Conservation (phyloP, 108 stramenopile genomes). For the Skeletonema tropicum region DNA sequence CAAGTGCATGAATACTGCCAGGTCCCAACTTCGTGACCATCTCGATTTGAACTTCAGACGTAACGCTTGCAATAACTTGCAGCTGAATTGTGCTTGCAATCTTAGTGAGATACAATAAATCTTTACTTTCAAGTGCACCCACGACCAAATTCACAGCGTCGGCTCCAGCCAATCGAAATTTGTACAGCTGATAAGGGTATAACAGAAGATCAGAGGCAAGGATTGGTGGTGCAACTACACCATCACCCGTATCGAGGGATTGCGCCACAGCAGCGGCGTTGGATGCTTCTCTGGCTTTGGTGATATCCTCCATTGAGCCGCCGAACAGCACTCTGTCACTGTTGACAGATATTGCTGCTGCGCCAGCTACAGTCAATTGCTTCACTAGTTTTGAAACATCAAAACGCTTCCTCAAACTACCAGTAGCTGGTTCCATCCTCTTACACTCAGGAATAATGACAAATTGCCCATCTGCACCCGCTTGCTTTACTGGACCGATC, state of each 20-base stretch:
- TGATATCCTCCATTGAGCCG: constrained; percentile 77
- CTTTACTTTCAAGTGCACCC: constrained; percentile 75
- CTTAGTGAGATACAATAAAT: constrained; percentile 81
- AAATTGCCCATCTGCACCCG: constrained; percentile 55
- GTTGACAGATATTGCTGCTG: constrained; percentile 71
- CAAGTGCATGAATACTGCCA: constrained; percentile 62
- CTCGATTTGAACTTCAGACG: constrained; percentile 68
- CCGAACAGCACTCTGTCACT: constrained; percentile 84
- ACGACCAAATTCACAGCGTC: constrained; percentile 82
- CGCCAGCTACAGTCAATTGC: constrained; percentile 62
- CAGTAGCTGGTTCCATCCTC: constrained; percentile 74
- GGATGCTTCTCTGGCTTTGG: constrained; percentile 60
- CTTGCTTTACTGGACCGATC: constrained; percentile 68
- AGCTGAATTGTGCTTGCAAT: constrained; percentile 76
- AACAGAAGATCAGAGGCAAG: constrained; percentile 83
- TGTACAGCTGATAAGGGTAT: constrained; percentile 91
- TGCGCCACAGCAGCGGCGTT: constrained; percentile 49
- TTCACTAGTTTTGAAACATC: constrained; percentile 70
- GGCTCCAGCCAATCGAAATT: constrained; percentile 84
- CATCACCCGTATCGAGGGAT: constrained; percentile 50
- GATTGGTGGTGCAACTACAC: constrained; percentile 73
- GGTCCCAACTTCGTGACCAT: constrained; percentile 39
- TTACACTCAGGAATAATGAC: constrained; percentile 88
- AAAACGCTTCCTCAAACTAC: constrained; percentile 81
- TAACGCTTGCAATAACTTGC: constrained; percentile 67